Evolutionary conservation across 805 yeast genomes (phyloP).

Genomic region (Cyberlindnera bimundalis): DNA sequence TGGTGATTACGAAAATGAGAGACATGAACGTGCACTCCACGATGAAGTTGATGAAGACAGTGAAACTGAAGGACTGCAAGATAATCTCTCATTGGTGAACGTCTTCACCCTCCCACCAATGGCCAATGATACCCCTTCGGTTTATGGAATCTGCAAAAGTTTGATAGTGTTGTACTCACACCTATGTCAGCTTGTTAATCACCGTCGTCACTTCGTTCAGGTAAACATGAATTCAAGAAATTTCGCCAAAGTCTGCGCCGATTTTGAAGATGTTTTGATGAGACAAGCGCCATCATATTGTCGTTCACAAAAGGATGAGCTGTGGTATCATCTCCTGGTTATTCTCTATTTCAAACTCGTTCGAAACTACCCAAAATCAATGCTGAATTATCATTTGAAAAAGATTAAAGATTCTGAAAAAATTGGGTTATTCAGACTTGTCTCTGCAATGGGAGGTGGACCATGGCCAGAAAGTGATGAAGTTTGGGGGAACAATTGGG

Average conservation of each 20-base stretch:
- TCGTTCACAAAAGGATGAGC: constrained; percentile 7
- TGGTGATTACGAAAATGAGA: not conserved
- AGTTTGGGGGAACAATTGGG: constrained; percentile 18
- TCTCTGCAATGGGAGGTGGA: constrained; percentile 7
- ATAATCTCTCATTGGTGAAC: constrained; percentile 6
- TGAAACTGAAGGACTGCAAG: constrained; percentile 3
- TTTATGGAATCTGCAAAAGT: constrained; percentile 19
- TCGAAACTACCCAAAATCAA: constrained; percentile 21
- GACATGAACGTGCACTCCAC: not conserved
- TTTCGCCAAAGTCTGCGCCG: constrained; percentile 45
- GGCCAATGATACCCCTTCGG: constrained; percentile 5
- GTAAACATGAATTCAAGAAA: constrained; percentile 40
- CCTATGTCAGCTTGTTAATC: constrained; percentile 42
- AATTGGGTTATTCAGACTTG: constrained; percentile 3
- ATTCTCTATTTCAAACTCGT: constrained; percentile 22
- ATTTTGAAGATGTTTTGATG: constrained; percentile 39
- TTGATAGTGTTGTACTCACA: constrained; percentile 37
- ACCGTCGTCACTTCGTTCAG: constrained; percentile 37
- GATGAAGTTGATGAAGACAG: constrained; percentile 4
- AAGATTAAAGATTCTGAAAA: constrained; percentile 1
- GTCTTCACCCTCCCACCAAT: constrained; percentile 5
- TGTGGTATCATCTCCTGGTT: constrained; percentile 18
- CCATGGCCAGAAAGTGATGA: constrained; percentile 1
- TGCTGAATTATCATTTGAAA: constrained; percentile 15
- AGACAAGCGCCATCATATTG: constrained; percentile 19